Evolutionary conservation across 2,329 filamentous ascomycete genomes (phyloP).

Genomic region (Chalara sp.): DNA sequence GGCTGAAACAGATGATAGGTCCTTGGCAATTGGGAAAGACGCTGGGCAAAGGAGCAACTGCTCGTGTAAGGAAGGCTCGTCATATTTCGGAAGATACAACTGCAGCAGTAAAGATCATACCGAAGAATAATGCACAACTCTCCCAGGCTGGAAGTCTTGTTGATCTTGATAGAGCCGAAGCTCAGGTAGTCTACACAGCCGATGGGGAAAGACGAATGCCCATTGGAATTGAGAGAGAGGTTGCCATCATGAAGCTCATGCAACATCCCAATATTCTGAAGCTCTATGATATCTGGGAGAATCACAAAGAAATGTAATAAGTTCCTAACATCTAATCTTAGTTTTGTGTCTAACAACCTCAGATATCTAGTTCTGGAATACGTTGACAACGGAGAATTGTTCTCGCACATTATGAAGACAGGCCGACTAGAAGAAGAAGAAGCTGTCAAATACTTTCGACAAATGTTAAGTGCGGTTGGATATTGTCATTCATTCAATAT

Average conservation of each 20-base stretch:
- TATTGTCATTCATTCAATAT: conserved; percentile 95
- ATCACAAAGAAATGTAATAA: conserved; percentile 82
- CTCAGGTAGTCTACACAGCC: conserved; percentile 44
- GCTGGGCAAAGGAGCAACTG: conserved; percentile 83
- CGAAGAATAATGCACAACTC: conserved; percentile 71
- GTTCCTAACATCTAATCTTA: neutral
- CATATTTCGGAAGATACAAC: conserved; percentile 72
- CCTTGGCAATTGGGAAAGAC: conserved; percentile 91
- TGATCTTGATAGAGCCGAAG: conserved; percentile 69
- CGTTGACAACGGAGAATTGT: conserved; percentile 65
- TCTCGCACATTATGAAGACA: conserved; percentile 72
- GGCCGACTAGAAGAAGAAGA: conserved; percentile 74
- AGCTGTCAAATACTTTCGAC: conserved; percentile 78
- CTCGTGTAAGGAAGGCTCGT: conserved; percentile 77
- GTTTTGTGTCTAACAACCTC: conserved; percentile 18
- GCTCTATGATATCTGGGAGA: conserved; percentile 97
- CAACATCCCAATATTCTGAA: conserved; percentile 93
- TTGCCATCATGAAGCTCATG: conserved; percentile 94
- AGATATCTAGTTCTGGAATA: conserved; percentile 95
- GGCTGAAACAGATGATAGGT: conserved; percentile 68
- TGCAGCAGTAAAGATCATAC: conserved; percentile 93
- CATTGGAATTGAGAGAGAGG: conserved; percentile 85
- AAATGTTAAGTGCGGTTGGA: conserved; percentile 85
- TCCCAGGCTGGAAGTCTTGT: conserved; percentile 82
- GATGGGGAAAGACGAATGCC: conserved; percentile 68